These are phyloP conservation scores for Hansenula lynferdii DNA, from an alignment of 1,139 yeast genomes.

Conservation along the genomic window DNA sequence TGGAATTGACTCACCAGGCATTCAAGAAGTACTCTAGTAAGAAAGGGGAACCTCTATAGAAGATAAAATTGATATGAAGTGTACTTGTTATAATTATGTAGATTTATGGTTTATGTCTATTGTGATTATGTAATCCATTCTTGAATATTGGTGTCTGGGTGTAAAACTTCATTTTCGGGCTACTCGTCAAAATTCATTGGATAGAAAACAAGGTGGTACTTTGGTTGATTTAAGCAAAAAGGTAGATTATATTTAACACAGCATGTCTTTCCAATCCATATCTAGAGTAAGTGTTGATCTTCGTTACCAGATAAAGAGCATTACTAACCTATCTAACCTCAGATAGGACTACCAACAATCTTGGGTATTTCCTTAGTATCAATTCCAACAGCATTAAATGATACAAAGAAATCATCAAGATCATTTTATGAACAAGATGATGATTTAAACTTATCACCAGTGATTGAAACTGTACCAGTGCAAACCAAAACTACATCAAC, in stretches of 20 bases:
- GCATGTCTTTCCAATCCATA: not conserved
- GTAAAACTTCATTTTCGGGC: too few relatives aligned
- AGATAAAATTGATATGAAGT: not conserved
- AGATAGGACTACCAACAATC: conserved; percentile 11
- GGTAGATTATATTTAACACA: not conserved
- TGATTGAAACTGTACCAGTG: conserved; percentile 3
- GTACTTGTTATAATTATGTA: too few relatives aligned
- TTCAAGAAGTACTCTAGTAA: conserved; percentile 35
- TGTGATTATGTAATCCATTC: too few relatives aligned
- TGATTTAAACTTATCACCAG: conserved; percentile 13
- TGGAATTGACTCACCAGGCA: conserved; percentile 76
- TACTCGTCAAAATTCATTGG: too few relatives aligned
- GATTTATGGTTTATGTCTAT: too few relatives aligned
- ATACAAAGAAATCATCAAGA: conserved; percentile 16
- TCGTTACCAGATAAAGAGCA: too few relatives aligned
- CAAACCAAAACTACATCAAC: conserved; percentile 2
- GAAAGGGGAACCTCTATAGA: not conserved
- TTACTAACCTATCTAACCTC: conserved; percentile 1
- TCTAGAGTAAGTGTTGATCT: not conserved
- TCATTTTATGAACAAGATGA: conserved; percentile 20
- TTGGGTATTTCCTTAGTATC: conserved; percentile 10
- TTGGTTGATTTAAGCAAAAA: not conserved
- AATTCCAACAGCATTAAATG: conserved; percentile 12
- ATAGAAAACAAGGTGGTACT: not conserved
- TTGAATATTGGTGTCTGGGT: too few relatives aligned